Evolutionary conservation across 2,329 filamentous ascomycete species (phyloP).

Genomic region (Fusarium anguioides): DNA sequence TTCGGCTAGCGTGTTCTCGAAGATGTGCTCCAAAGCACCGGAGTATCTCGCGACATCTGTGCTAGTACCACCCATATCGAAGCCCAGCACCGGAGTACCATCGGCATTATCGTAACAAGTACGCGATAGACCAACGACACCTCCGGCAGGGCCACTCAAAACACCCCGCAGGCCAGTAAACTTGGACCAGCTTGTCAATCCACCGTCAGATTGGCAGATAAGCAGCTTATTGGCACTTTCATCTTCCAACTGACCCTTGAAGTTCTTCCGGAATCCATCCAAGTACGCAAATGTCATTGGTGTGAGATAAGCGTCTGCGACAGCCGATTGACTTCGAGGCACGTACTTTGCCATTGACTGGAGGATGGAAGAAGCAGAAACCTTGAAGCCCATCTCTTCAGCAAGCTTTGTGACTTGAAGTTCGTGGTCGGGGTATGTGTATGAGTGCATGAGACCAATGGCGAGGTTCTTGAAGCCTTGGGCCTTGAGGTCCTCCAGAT

Average conservation of each 20-base stretch:
- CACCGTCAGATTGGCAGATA: constrained; percentile 45
- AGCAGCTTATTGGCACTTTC: constrained; percentile 47
- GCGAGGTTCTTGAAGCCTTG: constrained; percentile 64
- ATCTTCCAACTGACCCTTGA: constrained; percentile 42
- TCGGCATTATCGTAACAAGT: constrained; percentile 43
- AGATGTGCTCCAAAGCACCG: constrained; percentile 77
- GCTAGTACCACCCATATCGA: constrained; percentile 67
- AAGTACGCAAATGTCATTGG: constrained; percentile 54
- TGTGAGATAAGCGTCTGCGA: constrained; percentile 58
- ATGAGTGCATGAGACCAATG: constrained; percentile 79
- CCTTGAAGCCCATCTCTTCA: constrained; percentile 55
- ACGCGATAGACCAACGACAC: constrained; percentile 43
- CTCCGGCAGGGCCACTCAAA: constrained; percentile 45
- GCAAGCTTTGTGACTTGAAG: constrained; percentile 51
- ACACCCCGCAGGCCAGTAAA: constrained; percentile 45
- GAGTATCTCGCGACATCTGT: constrained; percentile 78
- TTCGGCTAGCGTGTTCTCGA: constrained; percentile 76
- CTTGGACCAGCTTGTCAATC: constrained; percentile 43
- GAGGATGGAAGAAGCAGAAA: constrained; percentile 52
- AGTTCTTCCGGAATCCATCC: constrained; percentile 46
- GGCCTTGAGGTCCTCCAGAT: constrained; percentile 70
- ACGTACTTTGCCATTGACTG: constrained; percentile 59
- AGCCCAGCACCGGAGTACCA: constrained; percentile 43
- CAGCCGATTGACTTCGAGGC: constrained; percentile 56
- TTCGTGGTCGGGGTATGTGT: constrained; percentile 69